Evolutionary conservation across 2,329 filamentous ascomycete genomes (phyloP), one percentile per base, ranked within the genome.

Genomic region (Botryosphaeria agaves): DNA sequence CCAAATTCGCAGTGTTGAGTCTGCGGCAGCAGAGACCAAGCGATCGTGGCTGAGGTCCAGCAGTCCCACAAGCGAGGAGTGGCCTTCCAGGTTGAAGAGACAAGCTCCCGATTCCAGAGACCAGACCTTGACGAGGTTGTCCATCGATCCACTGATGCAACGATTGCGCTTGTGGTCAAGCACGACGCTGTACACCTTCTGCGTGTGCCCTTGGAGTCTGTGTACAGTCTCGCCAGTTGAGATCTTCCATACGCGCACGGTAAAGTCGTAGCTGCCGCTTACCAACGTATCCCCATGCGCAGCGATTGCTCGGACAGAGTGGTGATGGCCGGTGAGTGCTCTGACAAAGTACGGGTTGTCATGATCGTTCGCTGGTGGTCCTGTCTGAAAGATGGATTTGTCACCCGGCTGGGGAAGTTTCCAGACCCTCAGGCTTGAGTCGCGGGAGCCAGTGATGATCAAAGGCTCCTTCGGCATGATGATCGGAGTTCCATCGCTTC

Each of bases 61-160:
- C 2, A 98, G 66, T 1, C 89, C 89, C 12, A 98, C 89, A 9
- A 98, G 73, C 7, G 91, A 79, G 12, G 76, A 79, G 48, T 98
- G 89, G 0, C 89, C 89, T 52, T 95, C 87, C 1, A 98, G 69
- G 1, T 83, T 94, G 53, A 87, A 79, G 7, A 95, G 61, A 41
- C 84, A 81, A 1, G 76, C 62, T 1, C 89, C 89, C 2, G 80
- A 89, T 18, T 83, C 75, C 9, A 98, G 66, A 36, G 87, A 89
- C 89, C 89, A 98, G 8, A 98, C 87, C 56, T 94, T 95, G 48
- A 98, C 89, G 39, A 85, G 68, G 38, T 89, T 93, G 52, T 98
- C 89, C 89, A 98, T 98, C 5, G 85, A 93, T 8, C 89, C 89
- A 38, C 85, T 94, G 38, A 98, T 95, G 55, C 89, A 98, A 24